Percentiles rank a stretch among this genome's conserved stretches.
phyloP scores from a whole-genome alignment of 306 rosid genomes.

The Acacia acuminata region DNA sequence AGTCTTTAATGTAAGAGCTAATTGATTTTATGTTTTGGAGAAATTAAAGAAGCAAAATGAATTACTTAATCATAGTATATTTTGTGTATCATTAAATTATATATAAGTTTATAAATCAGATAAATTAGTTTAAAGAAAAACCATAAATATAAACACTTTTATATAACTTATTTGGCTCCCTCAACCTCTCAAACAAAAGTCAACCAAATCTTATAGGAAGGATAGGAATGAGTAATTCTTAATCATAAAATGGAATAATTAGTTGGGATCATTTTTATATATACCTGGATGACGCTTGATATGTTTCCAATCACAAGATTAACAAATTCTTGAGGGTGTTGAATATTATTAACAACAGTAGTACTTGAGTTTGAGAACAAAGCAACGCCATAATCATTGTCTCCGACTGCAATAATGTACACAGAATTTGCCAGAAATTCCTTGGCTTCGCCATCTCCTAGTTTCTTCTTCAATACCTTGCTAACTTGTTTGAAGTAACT shows the following conservation, averaged over 20 bases:
- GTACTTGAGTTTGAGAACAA: conserved; percentile 1
- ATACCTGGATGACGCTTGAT: conserved; percentile 38
- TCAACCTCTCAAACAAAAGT: no score
- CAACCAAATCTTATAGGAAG: neutral
- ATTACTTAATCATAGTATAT: no score
- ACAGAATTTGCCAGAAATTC: neutral
- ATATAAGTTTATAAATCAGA: no score
- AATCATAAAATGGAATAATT: no score
- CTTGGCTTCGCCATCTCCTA: conserved; percentile 33
- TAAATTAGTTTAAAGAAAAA: no score
- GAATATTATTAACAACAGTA: neutral
- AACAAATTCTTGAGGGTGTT: conserved; percentile 30
- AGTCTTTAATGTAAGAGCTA: no score
- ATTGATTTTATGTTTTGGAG: no score
- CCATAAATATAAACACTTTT: no score
- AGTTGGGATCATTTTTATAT: conserved; percentile 5
- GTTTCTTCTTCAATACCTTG: conserved; percentile 25
- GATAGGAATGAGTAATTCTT: no score
- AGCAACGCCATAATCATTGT: conserved; percentile 41
- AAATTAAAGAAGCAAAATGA: no score
- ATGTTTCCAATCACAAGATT: conserved; percentile 51
- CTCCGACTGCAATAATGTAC: neutral
- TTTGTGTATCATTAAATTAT: no score
- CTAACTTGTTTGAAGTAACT: conserved; percentile 31
- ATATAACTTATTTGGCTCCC: no score